Evolutionary conservation across 352 stramenopile genomes (phyloP).

Genomic region (Elongisporangium anandrum): DNA sequence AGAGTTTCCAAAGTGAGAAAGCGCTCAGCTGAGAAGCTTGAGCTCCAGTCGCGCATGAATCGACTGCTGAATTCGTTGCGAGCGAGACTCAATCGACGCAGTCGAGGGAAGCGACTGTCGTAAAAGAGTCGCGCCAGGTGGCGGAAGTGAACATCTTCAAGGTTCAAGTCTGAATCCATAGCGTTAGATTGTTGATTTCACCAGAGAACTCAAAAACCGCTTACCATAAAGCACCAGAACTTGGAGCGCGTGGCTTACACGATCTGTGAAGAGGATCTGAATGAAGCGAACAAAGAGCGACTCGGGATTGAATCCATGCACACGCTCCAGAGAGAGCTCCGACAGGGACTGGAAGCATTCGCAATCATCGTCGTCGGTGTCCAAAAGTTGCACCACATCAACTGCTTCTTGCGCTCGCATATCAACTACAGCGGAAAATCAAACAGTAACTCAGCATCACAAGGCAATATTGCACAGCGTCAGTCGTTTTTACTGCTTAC

Average conservation of each 20-base stretch:
- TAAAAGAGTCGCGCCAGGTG: constrained; percentile 41
- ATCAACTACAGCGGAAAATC: constrained; percentile 2
- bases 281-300: constrained; percentile 37
- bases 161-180: constrained; percentile 31
- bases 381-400: constrained; percentile 27
- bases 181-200: background rate
- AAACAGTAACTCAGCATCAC: background rate
- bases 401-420: constrained; percentile 16
- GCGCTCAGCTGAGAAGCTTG: constrained; percentile 40
- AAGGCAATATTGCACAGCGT: background rate
- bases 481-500: background rate
- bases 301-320: constrained; percentile 20
- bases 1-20: constrained; percentile 27
- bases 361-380: constrained; percentile 18
- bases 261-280: constrained; percentile 51
- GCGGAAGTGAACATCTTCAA: constrained; percentile 42
- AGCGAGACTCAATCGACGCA: constrained; percentile 27
- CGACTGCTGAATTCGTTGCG: constrained; percentile 49
- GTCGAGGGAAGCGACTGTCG: constrained; percentile 32
- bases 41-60: constrained; percentile 55
- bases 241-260: constrained; percentile 28
- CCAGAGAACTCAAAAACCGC: background rate
- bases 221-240: constrained; percentile 28
- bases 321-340: constrained; percentile 20
- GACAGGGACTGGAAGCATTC: constrained; percentile 37